Percentiles rank a stretch among this genome's conserved stretches.
Evolutionary conservation across 2,329 filamentous ascomycete genomes (phyloP).

Genomic region (Coleophoma crateriformis): DNA sequence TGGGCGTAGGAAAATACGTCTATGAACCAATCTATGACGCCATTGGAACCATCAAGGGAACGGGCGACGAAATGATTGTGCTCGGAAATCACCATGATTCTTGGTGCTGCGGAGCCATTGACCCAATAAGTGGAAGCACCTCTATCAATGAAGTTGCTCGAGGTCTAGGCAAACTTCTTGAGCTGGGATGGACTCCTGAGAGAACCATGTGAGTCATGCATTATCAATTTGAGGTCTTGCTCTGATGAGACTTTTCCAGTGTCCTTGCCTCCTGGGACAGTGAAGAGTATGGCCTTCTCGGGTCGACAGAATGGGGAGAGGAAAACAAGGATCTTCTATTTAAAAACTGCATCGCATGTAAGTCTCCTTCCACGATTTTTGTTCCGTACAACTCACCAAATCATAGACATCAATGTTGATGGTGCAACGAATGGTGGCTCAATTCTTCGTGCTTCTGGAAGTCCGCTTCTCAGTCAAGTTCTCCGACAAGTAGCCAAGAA

Average conservation of each 20-base stretch:
- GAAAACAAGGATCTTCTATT: conserved; percentile 42
- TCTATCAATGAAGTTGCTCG: conserved; percentile 70
- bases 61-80: conserved; percentile 74
- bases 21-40: conserved; percentile 78
- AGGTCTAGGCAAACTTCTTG: conserved; percentile 62
- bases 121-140: conserved; percentile 75
- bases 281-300: conserved; percentile 72
- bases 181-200: conserved; percentile 70
- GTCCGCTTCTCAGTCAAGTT: conserved; percentile 60
- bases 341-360: conserved; percentile 57
- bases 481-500: conserved; percentile 50
- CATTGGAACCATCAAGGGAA: conserved; percentile 83
- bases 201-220: conserved; percentile 57
- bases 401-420: conserved; percentile 65
- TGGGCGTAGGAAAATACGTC: conserved; percentile 65
- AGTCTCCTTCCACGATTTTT: conserved; percentile 42
- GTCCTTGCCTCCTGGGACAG: conserved; percentile 72
- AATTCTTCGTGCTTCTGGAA: conserved; percentile 51
- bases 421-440: conserved; percentile 53
- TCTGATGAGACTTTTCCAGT: neutral
- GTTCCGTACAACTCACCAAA: conserved; percentile 32
- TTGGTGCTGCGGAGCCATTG: conserved; percentile 75
- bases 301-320: conserved; percentile 79
- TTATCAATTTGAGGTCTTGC: neutral
- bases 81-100: conserved; percentile 84